phyloP scores from a whole-genome alignment of 441 rosid species.

The Macaranga tanarius region DNA sequence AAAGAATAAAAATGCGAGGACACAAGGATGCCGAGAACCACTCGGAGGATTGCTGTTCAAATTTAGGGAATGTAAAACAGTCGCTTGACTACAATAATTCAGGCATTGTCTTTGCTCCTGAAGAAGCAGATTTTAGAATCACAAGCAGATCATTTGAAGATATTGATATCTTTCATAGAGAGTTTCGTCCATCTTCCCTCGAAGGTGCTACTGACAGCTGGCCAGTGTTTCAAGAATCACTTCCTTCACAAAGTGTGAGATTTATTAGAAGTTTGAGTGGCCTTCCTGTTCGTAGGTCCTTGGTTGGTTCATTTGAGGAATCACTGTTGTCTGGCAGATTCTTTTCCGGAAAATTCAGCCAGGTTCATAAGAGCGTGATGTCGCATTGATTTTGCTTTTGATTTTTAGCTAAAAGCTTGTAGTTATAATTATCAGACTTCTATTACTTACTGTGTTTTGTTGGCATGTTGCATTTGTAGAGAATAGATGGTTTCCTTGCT shows the following conservation, averaged over 20 bases:
- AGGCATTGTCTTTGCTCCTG: constrained; percentile 33
- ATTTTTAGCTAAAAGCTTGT: not conserved
- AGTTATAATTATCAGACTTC: constrained; percentile 6
- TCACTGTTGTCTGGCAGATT: constrained; percentile 83
- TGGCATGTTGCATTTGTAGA: constrained; percentile 38
- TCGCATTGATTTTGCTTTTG: not conserved
- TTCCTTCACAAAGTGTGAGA: constrained; percentile 54
- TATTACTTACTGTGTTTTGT: constrained; percentile 15
- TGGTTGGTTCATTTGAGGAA: constrained; percentile 99
- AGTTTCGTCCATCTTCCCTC: constrained; percentile 52
- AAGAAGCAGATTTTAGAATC: constrained; percentile 39
- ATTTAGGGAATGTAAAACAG: constrained; percentile 41
- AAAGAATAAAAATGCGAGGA: constrained; percentile 48
- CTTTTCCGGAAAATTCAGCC: constrained; percentile 58
- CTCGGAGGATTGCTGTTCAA: constrained; percentile 36
- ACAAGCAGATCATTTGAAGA: constrained; percentile 59
- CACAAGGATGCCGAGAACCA: constrained; percentile 35
- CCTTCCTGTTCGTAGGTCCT: constrained; percentile 70
- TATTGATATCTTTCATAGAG: constrained; percentile 48
- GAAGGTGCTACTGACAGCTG: constrained; percentile 48
- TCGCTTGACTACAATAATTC: constrained; percentile 37
- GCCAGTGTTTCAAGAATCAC: constrained; percentile 43
- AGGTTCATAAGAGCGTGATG: constrained; percentile 44
- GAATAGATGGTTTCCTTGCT: constrained; percentile 92
- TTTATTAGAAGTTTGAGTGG: constrained; percentile 70